Evolutionary conservation across 768 basidiomycete genomes (phyloP), one percentile per base, ranked within the genome.

Genomic region (Hebeloma cylindrosporum): DNA sequence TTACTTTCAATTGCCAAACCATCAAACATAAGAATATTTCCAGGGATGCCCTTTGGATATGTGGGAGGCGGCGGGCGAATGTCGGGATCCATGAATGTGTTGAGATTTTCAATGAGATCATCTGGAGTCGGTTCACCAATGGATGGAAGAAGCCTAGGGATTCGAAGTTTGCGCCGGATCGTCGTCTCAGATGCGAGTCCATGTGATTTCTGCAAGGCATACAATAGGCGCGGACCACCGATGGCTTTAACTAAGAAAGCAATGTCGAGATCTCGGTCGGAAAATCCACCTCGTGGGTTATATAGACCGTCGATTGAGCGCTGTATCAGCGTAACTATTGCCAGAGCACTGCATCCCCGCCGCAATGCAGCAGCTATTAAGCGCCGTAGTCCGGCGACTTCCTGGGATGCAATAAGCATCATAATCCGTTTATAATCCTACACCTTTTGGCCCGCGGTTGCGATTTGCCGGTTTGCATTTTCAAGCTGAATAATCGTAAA

Each of bases 1-100:
- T 26, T 36, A 14, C 47, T 51, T 17, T 66, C 63, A 0, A 64
- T 9, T 21, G 62, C 58, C 11, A 62, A 35, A 10, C 60, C 62
- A 52, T 64, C 63, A 32, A 63, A 48, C 40, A 49, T 59, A 0
- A 62, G 23, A 5, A 52, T 36, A 23, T 42, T 36, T 20, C 35
- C 22, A 52, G 51, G 7, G 56, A 61, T 17, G 47, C 29, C 28
- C 35, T 30, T 2, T 17, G 34, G 28, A 29, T 41, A 17, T 9
- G 8, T 6, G 50, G 46, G 22, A 47, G 51, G 11, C 33, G 26
- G 6, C 36, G 43, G 7, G 48, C 45, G 10, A 34, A 29, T 16
- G 5, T 38, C 28, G 18, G 28, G 36, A 16, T 49, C 48, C 1
- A 60, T 30, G 14, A 59, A 45, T 3, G 22, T 25, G 7, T 8